Evolutionary conservation across 805 yeast genomes (phyloP).

Genomic region (Groenewaldozyma tartarivorans): DNA sequence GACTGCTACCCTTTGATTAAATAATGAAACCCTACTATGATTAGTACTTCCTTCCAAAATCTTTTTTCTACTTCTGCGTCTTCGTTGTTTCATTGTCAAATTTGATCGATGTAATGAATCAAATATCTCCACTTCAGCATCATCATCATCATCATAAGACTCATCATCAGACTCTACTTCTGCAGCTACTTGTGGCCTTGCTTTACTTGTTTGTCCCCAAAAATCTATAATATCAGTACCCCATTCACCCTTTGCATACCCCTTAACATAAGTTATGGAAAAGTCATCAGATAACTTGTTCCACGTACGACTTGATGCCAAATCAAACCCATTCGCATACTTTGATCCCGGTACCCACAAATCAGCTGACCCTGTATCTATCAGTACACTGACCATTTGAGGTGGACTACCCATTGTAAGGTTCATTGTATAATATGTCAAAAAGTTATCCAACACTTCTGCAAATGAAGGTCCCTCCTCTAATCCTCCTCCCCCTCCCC

Average conservation of each 20-base stretch:
- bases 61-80: background rate
- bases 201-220: background rate
- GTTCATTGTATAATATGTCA: conserved; percentile 26
- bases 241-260: conserved; percentile 46
- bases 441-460: conserved; percentile 19
- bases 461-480: too few species aligned
- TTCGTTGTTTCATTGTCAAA: too few species aligned
- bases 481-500: too few species aligned
- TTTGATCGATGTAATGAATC: background rate
- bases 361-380: conserved; percentile 67
- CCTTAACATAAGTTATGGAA: conserved; percentile 32
- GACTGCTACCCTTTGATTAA: conserved; percentile 46
- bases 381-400: conserved; percentile 42
- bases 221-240: conserved; percentile 32
- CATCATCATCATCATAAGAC: background rate
- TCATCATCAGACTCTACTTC: background rate
- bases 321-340: conserved; percentile 16
- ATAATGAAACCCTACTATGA: conserved; percentile 32
- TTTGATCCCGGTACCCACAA: conserved; percentile 39
- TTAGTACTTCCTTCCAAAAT: background rate
- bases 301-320: conserved; percentile 11
- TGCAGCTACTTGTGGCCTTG: background rate
- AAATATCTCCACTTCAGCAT: background rate
- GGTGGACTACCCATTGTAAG: conserved; percentile 44
- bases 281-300: conserved; percentile 13